Conservation (phyloP, 2,329 filamentous ascomycete genomes). For the Whalleya microplaca region DNA sequence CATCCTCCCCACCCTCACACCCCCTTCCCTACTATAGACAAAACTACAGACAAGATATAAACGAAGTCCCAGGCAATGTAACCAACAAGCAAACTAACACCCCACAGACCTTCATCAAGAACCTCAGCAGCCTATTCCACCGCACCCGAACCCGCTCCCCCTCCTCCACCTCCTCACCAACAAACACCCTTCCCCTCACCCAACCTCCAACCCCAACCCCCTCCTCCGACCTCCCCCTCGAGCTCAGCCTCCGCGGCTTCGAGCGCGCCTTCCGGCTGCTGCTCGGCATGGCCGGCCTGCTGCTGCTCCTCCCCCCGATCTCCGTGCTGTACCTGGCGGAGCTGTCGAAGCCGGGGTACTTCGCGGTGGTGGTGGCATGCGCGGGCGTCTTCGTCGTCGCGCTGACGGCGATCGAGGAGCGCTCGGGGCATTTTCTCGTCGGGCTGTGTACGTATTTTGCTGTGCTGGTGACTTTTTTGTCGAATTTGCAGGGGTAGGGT, state of each 20-base stretch:
- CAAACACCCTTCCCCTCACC: too few species aligned
- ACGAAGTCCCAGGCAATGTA: too few species aligned
- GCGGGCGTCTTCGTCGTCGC: constrained; percentile 13
- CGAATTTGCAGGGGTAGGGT: constrained; percentile 6
- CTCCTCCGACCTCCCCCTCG: constrained; percentile 4
- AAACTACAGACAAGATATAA: too few species aligned
- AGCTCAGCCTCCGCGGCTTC: constrained; percentile 11
- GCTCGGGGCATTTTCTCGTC: constrained; percentile 15
- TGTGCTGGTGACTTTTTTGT: constrained; percentile 18
- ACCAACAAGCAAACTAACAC: not conserved
- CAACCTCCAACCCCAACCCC: too few species aligned
- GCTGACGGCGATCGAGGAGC: constrained; percentile 14
- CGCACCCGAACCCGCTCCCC: not conserved
- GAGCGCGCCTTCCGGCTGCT: constrained; percentile 2
- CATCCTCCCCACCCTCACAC: too few species aligned
- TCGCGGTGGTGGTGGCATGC: constrained; percentile 13
- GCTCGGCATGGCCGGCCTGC: constrained; percentile 1
- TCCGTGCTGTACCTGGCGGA: constrained; percentile 16
- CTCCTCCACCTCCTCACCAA: not conserved
- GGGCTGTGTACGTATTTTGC: constrained; percentile 24
- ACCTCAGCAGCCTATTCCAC: constrained; percentile 8
- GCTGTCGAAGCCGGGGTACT: constrained; percentile 6
- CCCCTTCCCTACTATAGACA: too few species aligned
- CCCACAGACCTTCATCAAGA: constrained; percentile 9
- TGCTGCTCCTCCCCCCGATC: constrained; percentile 17